Percentiles rank a stretch among this genome's conserved stretches.
Evolutionary conservation across 768 basidiomycete genomes (phyloP).

Genomic region (Mycena rebaudengoi): DNA sequence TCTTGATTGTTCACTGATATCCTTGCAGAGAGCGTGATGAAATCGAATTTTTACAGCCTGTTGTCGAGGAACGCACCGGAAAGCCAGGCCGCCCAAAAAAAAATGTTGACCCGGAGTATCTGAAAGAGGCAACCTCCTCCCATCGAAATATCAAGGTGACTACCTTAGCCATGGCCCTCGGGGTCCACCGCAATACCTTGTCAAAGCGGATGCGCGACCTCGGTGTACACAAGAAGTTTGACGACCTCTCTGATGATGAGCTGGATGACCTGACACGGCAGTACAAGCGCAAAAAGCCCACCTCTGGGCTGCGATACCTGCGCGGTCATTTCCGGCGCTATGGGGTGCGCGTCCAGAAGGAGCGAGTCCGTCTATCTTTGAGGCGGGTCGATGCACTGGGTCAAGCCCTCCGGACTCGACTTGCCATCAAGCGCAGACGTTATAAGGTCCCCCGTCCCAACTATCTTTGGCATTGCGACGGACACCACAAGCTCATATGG

Average conservation of each 20-base stretch:
- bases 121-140: not conserved
- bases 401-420: not conserved
- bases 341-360: not conserved
- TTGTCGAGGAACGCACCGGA: not conserved
- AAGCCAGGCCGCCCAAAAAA: not conserved
- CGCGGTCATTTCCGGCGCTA: not conserved
- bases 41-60: not conserved
- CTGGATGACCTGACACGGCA: not conserved
- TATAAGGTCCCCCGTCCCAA: not conserved
- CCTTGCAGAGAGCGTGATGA: not conserved
- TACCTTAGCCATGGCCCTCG: not conserved
- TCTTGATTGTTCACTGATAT: not conserved
- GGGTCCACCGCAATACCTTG: not conserved
- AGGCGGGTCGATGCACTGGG: not conserved
- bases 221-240: not conserved
- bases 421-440: not conserved
- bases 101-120: not conserved
- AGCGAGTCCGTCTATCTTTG: not conserved
- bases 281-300: not conserved
- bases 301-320: not conserved
- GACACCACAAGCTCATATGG: conserved; percentile 2
- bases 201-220: not conserved
- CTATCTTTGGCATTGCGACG: conserved; percentile 1
- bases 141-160: not conserved
- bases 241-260: not conserved